Base-by-base conservation (phyloP, 176 grass and related monocot genomes). In the Oryza nivara region DNA sequence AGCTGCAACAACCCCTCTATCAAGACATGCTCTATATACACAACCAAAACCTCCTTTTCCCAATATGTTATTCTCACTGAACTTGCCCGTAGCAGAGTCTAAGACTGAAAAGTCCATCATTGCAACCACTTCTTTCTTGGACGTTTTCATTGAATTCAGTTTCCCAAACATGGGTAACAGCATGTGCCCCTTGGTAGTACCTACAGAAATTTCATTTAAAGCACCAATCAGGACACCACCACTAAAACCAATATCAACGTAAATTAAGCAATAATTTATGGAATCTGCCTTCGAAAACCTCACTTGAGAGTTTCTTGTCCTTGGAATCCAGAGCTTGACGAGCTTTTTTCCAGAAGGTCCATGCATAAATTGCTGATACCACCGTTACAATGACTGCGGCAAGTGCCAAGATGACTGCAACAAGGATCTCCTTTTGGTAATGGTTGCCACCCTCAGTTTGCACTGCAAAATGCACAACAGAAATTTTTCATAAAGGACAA, bases 11-110 rank as follows among this genome's bases (percentile, higher is more conserved):
- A 76, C 58, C 81, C 86, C 86, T 48, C 83, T 84, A 36, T 95
- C 83, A 70, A 95, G 81, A 80, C 25, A 82, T 74, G 88, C 93
- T 80, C 88, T 92, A 35, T 91, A 92, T 51, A 95, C 93, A 79
- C 61, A 88, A 10, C 90, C 85, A 32, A 92, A 89, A 84, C 90
- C 93, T 25, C 93, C 93, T 82, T 92, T 87, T 13, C 93, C 93
- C 83, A 95, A 87, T 26, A 92, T 79, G 82, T 92, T 91, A 17
- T 67, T 90, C 60, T 95, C 93, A 65, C 77, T 78, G 72, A 95
- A 92, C 65, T 86, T 92, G 17, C 80, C 83, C 12, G 93, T 95
- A 51, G 93, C 83, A 0, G 73, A 84, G 40, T 95, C 93, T 44
- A 95, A 68, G 10, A 82, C 85, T n/a, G 82, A 80, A 71, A 88